Percentiles rank a stretch among this genome's conserved stretches.
phyloP scores from a whole-genome alignment of 495 filamentous ascomycete genomes.

The Thozetella sp. region DNA sequence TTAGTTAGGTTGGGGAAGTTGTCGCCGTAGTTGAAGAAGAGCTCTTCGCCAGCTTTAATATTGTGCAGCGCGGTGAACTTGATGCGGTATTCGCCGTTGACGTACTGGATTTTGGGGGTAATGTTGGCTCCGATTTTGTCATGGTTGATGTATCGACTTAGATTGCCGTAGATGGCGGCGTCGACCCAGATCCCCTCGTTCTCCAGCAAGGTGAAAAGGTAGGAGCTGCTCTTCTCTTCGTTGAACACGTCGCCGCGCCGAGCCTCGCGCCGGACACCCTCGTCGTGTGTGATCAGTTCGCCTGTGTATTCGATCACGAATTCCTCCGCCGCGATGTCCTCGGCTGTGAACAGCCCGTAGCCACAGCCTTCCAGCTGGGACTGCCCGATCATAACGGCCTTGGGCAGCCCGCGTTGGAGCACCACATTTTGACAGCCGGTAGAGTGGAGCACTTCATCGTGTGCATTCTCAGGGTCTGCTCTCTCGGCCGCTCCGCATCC shows the following conservation, averaged over 20 bases:
- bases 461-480: constrained; percentile 59
- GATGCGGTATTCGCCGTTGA: constrained; percentile 68
- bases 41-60: constrained; percentile 64
- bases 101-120: constrained; percentile 60
- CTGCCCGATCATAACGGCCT: constrained; percentile 61
- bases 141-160: constrained; percentile 72
- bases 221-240: constrained; percentile 59
- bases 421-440: constrained; percentile 62
- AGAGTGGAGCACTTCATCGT: constrained; percentile 49
- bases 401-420: constrained; percentile 62
- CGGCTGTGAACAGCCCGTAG: constrained; percentile 66
- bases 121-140: constrained; percentile 52
- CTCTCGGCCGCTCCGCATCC: constrained; percentile 65
- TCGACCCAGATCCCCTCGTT: constrained; percentile 53
- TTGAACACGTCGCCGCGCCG: constrained; percentile 66
- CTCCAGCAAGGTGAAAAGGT: constrained; percentile 66
- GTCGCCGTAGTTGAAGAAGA: constrained; percentile 72
- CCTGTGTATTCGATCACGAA: constrained; percentile 76
- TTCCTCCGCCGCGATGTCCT: constrained; percentile 58
- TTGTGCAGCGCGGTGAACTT: constrained; percentile 63
- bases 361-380: constrained; percentile 59
- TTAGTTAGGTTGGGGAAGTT: constrained; percentile 51
- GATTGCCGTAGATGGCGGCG: constrained; percentile 53
- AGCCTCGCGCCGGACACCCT: constrained; percentile 57
- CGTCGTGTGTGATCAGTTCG: constrained; percentile 65